Base-by-base conservation (phyloP, 2,329 filamentous ascomycete genomes). In the Endocalyx cinctus region DNA sequence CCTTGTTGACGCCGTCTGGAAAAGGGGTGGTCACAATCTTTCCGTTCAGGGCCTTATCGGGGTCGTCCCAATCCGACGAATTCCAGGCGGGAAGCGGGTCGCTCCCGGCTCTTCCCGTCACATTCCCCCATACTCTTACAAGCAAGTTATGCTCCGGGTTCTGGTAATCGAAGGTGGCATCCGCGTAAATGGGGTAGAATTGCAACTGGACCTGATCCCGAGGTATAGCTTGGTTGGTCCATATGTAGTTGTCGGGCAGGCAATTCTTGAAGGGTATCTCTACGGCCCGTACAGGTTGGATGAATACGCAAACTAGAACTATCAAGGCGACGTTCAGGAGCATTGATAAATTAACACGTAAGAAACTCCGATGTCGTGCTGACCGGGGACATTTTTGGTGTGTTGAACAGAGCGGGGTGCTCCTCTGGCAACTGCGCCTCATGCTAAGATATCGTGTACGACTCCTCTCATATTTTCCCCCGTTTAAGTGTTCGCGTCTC, bases 61-160 rank as follows among this genome's bases (percentile, higher is more conserved):
- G 53, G 52, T 92, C 67, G 3, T 47, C 57, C 85, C 87, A 87
- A 29, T 68, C 63, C 0, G 75, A 59, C 52, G 77, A 72, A 47
- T 72, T 59, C 13, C 72, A 60, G 1, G 74, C 50, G 20, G 87
- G 87, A 33, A 87, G 74, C 3, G 60, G 39, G n/a, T 67, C 64
- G 10, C 62, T 54, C 3, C 69, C 68, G 27, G 74, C 70, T 31
- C 82, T 77, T 29, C 92, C 92, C 7, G 82, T 85, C 18, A 97
- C 87, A 60, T 97, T 96, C 32, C 89, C 90, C 67, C 87, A 97
- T 29, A 95, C 74, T 2, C 80, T 92, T 35, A 96, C 67, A 42
- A 76, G 79, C 30, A 98, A 69, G 25, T 72, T 76, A 53, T 89
- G 78, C 31, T 65, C 70, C 5, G 74, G 57, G 42, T 74, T 64